Conservation (phyloP, 2,329 filamentous ascomycete species). For the Scopulariopsis brevicaulis region DNA sequence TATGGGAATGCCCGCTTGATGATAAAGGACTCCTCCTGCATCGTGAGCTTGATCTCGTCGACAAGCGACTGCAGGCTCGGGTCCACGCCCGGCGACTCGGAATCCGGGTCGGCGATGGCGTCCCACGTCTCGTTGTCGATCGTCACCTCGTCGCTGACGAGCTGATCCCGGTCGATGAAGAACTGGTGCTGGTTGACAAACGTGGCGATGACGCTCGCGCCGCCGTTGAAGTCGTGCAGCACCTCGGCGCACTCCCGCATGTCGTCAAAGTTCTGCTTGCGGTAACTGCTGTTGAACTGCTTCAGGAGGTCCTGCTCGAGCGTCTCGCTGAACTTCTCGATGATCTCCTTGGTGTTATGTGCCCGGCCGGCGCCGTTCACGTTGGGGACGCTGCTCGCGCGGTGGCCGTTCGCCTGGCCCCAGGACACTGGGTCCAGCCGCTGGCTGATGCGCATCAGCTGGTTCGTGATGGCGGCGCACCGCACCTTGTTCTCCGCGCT, state of each 20-base stretch:
- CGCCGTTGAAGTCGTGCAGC: constrained; percentile 89
- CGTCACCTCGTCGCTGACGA: constrained; percentile 76
- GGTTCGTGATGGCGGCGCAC: constrained; percentile 86
- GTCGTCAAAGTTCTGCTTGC: constrained; percentile 88
- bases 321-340: constrained; percentile 94
- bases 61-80: constrained; percentile 83
- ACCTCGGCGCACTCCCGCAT: constrained; percentile 97
- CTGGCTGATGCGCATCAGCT: constrained; percentile 89
- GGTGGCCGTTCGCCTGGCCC: constrained; percentile 43
- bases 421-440: constrained; percentile 71
- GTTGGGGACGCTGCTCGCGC: constrained; percentile 35
- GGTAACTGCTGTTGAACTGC: constrained; percentile 96
- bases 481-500: constrained; percentile 86
- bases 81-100: constrained; percentile 83
- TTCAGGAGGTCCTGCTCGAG: constrained; percentile 90
- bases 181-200: constrained; percentile 99
- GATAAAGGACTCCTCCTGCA: constrained; percentile 94
- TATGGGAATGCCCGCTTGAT: constrained; percentile 95
- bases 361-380: constrained; percentile 19
- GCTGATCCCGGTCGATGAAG: constrained; percentile 91
- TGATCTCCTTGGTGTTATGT: constrained; percentile 70
- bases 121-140: constrained; percentile 77
- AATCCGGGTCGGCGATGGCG: constrained; percentile 83
- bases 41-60: constrained; percentile 88
- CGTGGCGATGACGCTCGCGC: constrained; percentile 84